Evolutionary conservation across 768 basidiomycete genomes (phyloP).

Genomic region (Boletus reticulatus): DNA sequence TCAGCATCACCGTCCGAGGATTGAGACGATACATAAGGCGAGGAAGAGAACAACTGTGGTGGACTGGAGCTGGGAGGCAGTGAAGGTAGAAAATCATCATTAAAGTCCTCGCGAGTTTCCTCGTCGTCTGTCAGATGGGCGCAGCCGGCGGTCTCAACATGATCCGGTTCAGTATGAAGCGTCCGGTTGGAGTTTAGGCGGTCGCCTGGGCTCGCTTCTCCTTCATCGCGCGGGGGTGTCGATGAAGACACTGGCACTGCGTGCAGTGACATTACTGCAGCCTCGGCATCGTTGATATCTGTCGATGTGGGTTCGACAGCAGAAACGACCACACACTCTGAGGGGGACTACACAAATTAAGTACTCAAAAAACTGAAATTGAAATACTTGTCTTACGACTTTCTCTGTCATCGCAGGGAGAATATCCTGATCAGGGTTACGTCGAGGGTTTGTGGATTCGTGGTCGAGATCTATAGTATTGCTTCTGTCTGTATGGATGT

Average conservation of each 20-base stretch:
- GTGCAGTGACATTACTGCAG: neutral
- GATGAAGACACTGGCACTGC: neutral
- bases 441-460: neutral
- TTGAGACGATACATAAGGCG: conserved; percentile 37
- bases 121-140: neutral
- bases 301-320: neutral
- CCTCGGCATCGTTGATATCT: neutral
- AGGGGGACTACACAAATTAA: conserved; percentile 6
- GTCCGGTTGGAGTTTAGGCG: neutral
- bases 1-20: conserved; percentile 20
- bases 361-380: neutral
- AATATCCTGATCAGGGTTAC: neutral
- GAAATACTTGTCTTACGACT: conserved; percentile 12
- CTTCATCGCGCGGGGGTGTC: neutral
- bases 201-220: neutral
- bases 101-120: neutral
- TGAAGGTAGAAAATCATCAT: conserved; percentile 18
- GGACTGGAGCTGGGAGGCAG: conserved; percentile 49
- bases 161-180: neutral
- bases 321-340: neutral
- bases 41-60: conserved; percentile 40
- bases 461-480: neutral
- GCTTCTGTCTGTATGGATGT: neutral
- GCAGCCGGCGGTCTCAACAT: neutral
- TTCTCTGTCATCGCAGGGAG: neutral